These are phyloP conservation scores for Pneumocystis murina DNA, from an alignment of 1,139 yeast species.

Conservation along the genomic window DNA sequence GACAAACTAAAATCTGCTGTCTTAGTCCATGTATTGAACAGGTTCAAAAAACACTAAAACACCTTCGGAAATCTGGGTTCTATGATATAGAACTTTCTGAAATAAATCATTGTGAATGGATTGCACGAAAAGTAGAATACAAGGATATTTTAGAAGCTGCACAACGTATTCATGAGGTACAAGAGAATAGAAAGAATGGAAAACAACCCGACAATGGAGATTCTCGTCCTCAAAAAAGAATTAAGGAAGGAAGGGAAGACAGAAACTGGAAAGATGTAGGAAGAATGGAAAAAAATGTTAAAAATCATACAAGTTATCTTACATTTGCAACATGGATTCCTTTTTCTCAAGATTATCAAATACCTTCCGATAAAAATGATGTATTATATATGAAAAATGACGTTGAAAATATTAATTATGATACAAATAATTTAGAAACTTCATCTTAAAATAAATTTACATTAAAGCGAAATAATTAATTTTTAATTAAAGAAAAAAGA, in stretches of 20 bases:
- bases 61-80: conserved; percentile 68
- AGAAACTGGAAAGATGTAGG: conserved; percentile 76
- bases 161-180: conserved; percentile 60
- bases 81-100: conserved; percentile 86
- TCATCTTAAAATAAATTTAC: too few relatives aligned
- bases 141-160: conserved; percentile 69
- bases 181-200: conserved; percentile 58
- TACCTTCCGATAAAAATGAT: background rate
- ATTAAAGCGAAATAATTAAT: too few relatives aligned
- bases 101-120: conserved; percentile 74
- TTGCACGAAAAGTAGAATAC: conserved; percentile 80
- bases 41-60: conserved; percentile 70
- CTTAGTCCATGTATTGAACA: conserved; percentile 97
- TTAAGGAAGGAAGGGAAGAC: conserved; percentile 71
- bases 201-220: conserved; percentile 22
- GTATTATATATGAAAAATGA: background rate
- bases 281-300: conserved; percentile 66
- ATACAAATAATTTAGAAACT: background rate
- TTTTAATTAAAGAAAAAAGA: too few relatives aligned
- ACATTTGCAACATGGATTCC: conserved; percentile 50
- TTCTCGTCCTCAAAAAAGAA: conserved; percentile 29
- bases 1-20: conserved; percentile 64
- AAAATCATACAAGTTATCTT: conserved; percentile 85
- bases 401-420: too few relatives aligned
- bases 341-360: background rate